A percentile compares a stretch with the other conserved stretches of the same genome.
Evolutionary conservation across 345 rosid species (phyloP).

Genomic region (Raphanus raphanistrum): DNA sequence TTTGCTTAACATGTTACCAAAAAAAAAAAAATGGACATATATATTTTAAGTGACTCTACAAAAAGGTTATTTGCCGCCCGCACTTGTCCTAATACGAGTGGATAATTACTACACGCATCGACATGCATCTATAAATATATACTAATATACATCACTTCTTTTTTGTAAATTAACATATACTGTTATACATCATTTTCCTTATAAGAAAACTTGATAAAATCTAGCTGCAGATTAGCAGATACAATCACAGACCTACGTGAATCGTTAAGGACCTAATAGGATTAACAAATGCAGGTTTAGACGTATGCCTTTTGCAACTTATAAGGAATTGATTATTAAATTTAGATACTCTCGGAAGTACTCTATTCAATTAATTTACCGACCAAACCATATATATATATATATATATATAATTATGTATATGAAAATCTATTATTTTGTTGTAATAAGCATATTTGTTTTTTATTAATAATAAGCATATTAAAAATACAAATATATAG

Average conservation of each 20-base stretch:
- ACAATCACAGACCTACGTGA: constrained; percentile 10
- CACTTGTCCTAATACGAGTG: constrained; percentile 20
- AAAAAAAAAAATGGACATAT: background rate
- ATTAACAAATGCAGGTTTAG: constrained; percentile 14
- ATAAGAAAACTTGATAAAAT: constrained; percentile 2
- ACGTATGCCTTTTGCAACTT: background rate
- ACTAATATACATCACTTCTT: background rate
- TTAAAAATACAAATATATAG: background rate
- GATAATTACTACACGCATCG: constrained; percentile 28
- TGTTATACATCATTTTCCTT: constrained; percentile 17
- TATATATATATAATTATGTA: background rate
- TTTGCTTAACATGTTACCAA: too few species aligned
- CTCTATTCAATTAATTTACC: constrained; percentile 22
- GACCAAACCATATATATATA: constrained; percentile 4
- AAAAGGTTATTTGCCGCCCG: background rate
- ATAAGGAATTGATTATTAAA: constrained; percentile 3
- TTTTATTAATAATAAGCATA: too few species aligned
- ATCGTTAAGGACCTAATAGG: constrained; percentile 15
- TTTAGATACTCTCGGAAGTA: background rate
- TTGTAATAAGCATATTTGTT: background rate
- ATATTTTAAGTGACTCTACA: constrained; percentile 16
- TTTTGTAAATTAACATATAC: too few species aligned
- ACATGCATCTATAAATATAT: constrained; percentile 1
- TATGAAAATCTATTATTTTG: background rate
- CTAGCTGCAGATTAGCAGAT: background rate